Conservation (phyloP, 371 early-diverging fungal species). For the Gilbertella persicaria region DNA sequence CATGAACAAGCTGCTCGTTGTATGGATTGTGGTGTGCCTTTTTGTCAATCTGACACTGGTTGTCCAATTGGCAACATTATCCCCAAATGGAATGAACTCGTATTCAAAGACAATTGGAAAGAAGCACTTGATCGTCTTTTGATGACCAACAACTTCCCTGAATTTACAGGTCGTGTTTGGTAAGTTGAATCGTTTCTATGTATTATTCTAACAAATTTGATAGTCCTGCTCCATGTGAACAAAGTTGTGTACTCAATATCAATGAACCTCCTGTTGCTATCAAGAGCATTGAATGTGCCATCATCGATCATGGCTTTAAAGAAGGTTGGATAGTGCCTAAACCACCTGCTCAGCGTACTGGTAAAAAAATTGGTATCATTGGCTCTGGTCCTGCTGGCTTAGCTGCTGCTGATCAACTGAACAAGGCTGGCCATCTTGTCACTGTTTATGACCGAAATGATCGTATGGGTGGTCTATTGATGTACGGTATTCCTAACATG, state of each 20-base stretch:
- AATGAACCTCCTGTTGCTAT: conserved; percentile 91
- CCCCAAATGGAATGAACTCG: conserved; percentile 97
- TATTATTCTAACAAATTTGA: background rate
- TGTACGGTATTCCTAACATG: conserved; percentile 99
- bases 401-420: conserved; percentile 96
- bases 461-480: conserved; percentile 92
- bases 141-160: conserved; percentile 98
- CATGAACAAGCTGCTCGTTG: conserved; percentile 95
- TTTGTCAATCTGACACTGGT: conserved; percentile 95
- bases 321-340: conserved; percentile 93
- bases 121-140: conserved; percentile 90
- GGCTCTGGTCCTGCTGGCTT: conserved; percentile 97
- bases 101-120: conserved; percentile 92
- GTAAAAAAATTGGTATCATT: conserved; percentile 84
- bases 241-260: conserved; percentile 88
- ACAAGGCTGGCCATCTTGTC: conserved; percentile 92
- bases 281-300: conserved; percentile 96
- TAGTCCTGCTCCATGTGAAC: conserved; percentile 92
- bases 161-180: conserved; percentile 70
- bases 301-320: conserved; percentile 93
- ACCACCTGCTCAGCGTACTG: conserved; percentile 80
- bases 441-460: conserved; percentile 97
- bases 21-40: conserved; percentile 98
- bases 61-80: conserved; percentile 98
- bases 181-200: conserved; percentile 10